phyloP scores from a whole-genome alignment of 169 alveolate species.

The Plasmodium gallinaceum region DNA sequence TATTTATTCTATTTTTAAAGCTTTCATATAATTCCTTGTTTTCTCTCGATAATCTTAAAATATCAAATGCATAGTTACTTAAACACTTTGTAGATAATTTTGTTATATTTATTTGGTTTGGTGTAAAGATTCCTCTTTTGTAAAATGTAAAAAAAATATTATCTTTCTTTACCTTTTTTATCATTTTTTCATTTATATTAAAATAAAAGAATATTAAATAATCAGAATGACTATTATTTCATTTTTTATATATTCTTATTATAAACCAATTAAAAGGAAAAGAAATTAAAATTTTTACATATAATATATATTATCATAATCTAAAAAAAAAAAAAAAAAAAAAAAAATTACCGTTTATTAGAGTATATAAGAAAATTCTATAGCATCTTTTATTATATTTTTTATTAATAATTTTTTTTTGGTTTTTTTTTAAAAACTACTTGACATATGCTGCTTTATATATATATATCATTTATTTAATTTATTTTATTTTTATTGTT shows the following conservation, averaged over 20 bases:
- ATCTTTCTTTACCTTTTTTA: conserved; percentile 9
- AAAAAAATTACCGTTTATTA: no score
- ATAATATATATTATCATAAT: no score
- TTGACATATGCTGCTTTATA: no score
- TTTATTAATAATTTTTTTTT: background rate
- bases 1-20: conserved; percentile 24
- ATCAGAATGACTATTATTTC: no score
- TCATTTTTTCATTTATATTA: conserved; percentile 4
- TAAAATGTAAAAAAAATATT: background rate
- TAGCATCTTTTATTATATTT: background rate
- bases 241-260: no score
- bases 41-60: conserved; percentile 42
- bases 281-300: no score
- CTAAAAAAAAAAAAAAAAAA: no score
- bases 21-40: conserved; percentile 45
- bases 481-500: no score
- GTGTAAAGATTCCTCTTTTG: conserved; percentile 23
- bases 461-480: no score
- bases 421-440: no score
- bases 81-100: conserved; percentile 60
- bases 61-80: conserved; percentile 63
- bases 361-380: background rate
- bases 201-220: no score
- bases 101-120: conserved; percentile 23
- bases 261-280: no score